Conservation (phyloP, 2,329 filamentous ascomycete species). For the Pseudopyricularia cyperi region DNA sequence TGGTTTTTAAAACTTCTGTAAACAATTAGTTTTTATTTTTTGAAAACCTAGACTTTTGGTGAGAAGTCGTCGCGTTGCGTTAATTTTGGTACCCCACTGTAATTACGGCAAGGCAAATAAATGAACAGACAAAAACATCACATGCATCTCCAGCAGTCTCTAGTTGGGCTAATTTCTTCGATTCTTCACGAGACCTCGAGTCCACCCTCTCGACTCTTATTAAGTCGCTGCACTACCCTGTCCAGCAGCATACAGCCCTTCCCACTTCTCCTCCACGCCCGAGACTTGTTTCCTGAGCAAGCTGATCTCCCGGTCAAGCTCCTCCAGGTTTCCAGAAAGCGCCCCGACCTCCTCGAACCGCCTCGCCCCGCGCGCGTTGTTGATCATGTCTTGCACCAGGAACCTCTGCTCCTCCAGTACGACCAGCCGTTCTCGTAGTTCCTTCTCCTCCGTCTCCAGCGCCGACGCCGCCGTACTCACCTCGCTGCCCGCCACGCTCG, state of each 20-base stretch:
- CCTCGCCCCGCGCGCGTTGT: constrained; percentile 58
- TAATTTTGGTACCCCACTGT: too few species aligned
- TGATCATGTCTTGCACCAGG: constrained; percentile 77
- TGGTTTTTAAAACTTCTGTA: too few species aligned
- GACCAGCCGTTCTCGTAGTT: constrained; percentile 64
- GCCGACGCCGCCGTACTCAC: constrained; percentile 39
- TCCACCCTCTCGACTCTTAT: neutral
- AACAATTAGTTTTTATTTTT: too few species aligned
- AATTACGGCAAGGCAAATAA: too few species aligned
- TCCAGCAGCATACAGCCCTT: constrained; percentile 32
- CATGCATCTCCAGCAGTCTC: too few species aligned
- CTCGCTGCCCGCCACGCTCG: constrained; percentile 33
- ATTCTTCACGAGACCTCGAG: too few species aligned
- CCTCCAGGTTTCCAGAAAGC: constrained; percentile 66
- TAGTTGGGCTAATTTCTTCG: too few species aligned
- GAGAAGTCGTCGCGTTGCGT: too few species aligned
- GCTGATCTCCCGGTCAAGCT: constrained; percentile 68
- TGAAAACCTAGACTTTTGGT: too few species aligned
- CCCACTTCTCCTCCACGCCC: constrained; percentile 49
- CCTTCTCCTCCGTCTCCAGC: constrained; percentile 73
- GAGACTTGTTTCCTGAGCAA: constrained; percentile 50
- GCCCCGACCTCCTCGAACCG: constrained; percentile 81
- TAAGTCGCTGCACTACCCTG: neutral
- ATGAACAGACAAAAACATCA: too few species aligned
- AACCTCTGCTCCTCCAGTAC: constrained; percentile 87